Evolutionary conservation across 306 rosid species (phyloP), one percentile per base, ranked within the genome.

Genomic region (Begonia fuchsioides): DNA sequence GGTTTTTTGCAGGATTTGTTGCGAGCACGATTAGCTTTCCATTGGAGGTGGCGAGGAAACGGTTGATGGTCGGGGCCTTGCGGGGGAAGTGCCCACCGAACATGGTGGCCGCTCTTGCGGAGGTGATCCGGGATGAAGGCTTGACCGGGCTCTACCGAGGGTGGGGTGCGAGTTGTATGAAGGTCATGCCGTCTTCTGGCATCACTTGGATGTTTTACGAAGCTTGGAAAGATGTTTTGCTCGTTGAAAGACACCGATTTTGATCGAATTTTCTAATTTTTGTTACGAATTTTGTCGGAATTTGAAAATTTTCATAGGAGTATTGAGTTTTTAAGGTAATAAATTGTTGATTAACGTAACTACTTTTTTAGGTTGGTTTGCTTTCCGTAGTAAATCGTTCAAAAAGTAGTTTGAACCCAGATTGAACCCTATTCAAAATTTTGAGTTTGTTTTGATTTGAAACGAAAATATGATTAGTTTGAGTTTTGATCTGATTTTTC

Each of bases 181-280:
- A 84, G 82, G 97, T 90, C 51, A 85, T 84, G 97, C 97, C 97
- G 26, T 79, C 93, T 15, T 85, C 97, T 40, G 97, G 97, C 62
- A 84, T 90, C 67, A 90, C 97, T 51, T 81, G 95, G 97, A 81
- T 90, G 95, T 85, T 90, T 62, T 90, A 90, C 55, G 97, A 90
- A 72, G 97, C 95, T 18, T 84, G 95, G 97, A 85, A 90, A 70
- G 95, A 90, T 68, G 60, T 81, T 47, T 61, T 90, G 58, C 76
- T 90, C 55, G 75, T 54, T 32, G 83, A 71, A 49, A 74, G 67
- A 52, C 61, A 44, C 62, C 61, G 44, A 35, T 26, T 73, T 39
- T 60, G 63, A 39, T 26, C 35, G 7, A 26, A 26, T 4, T 2
- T 4, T 26, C 35, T 0, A 26, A 26, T 26, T 26, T 26, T 26